Base-by-base conservation (phyloP, 805 yeast genomes). In the Lachancea thermotolerans region DNA sequence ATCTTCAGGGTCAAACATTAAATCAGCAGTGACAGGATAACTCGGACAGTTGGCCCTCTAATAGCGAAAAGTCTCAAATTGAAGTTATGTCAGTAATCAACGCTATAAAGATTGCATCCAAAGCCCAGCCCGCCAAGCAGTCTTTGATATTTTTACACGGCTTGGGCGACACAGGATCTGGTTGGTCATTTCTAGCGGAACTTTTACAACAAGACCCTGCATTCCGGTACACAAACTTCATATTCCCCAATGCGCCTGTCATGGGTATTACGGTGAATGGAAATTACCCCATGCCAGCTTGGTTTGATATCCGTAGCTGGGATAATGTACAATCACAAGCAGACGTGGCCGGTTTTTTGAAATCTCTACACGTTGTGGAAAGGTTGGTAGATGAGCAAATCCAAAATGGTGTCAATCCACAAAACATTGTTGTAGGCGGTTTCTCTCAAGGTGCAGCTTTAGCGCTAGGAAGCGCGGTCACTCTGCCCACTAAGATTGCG, bases 361-460 rank as follows among this genome's bases (percentile, higher is more conserved):
- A 69, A 42, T 68, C 81, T 10, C 66, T 79, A 37, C 70, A 72
- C 1, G 54, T 64, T 2, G 67, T 82, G 18, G 68, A 73, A 41
- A 54, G 55, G 1, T 67, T 73, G 51, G 70, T 84, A 36, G 61
- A 73, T 16, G 79, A 78, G 45, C 79, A 82, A 52, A 67, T 75
- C 12, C 75, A 74, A 8, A 54, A 56, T 6, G 78, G 82, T 9
- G 74, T 85, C 31, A 72, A 77, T 3, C 70, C 83, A 0, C 78
- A 78, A 14, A 77, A 84, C 43, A 84, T 93, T 39, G 69, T 93
- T n/a, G 70, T 93, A 46, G 98, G 98, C 31, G 99, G 99, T 0
- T 93, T 93, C 61, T 83, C 95, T 4, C 99, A 93, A 67, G 99
- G 99, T 45, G 95, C 88, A 40, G 89, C 95, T 1, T 49, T 91